Percentiles rank a stretch among this genome's conserved stretches.
These are phyloP conservation scores for Chaetomium cochliodes DNA, from an alignment of 495 filamentous ascomycete genomes.

Conservation along the genomic window DNA sequence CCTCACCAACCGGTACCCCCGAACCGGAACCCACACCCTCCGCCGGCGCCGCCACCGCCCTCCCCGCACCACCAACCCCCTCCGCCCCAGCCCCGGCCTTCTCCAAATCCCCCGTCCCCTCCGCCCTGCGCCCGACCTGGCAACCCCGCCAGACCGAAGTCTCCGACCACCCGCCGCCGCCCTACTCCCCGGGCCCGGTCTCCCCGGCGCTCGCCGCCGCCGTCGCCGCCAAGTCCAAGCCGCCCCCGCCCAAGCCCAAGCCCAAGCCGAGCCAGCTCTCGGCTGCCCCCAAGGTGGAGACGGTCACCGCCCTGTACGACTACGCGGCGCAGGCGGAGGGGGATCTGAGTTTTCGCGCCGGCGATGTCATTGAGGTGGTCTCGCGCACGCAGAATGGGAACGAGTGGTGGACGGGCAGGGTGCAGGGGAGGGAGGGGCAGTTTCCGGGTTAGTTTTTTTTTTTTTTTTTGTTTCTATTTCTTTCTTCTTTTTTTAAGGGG, in stretches of 20 bases:
- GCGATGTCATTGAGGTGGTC: conserved; percentile 88
- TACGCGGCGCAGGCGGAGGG: conserved; percentile 95
- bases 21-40: neutral
- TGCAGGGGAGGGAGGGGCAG: conserved; percentile 78
- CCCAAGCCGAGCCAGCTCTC: conserved; percentile 79
- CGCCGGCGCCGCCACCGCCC: conserved; percentile 21
- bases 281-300: conserved; percentile 65
- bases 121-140: conserved; percentile 26
- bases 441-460: conserved; percentile 74
- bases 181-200: conserved; percentile 54
- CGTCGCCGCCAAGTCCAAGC: conserved; percentile 72
- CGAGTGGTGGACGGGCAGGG: conserved; percentile 91
- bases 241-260: conserved; percentile 79
- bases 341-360: conserved; percentile 86
- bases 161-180: conserved; percentile 45
- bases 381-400: conserved; percentile 80
- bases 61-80: conserved; percentile 6
- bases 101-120: conserved; percentile 4
- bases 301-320: conserved; percentile 83
- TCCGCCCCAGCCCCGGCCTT: conserved; percentile 4
- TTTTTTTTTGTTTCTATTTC: neutral
- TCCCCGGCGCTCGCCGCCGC: conserved; percentile 52
- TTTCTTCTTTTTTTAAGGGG: neutral
- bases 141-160: conserved; percentile 24
- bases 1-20: neutral